Conservation (phyloP, 768 basidiomycete genomes). For the Leccinum olivaceopallidum region DNA sequence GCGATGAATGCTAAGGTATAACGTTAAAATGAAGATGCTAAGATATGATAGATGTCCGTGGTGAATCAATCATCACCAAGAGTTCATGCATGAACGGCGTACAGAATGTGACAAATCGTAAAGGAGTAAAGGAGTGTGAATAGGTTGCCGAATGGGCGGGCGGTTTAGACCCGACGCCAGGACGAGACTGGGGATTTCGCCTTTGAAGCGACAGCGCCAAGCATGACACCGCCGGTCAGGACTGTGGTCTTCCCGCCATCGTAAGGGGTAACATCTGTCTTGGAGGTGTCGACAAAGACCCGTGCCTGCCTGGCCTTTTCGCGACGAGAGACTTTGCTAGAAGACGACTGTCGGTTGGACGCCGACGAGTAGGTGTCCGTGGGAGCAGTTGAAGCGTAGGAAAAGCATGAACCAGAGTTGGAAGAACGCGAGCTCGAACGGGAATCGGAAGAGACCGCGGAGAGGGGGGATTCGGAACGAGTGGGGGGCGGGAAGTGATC, state of each 20-base stretch:
- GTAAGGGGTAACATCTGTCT: slow-evolving; percentile 80
- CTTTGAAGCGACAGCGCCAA: slow-evolving; percentile 51
- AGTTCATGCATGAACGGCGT: slow-evolving; percentile 28
- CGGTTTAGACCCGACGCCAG: slow-evolving; percentile 60
- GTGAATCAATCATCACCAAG: slow-evolving; percentile 29
- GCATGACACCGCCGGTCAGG: slow-evolving; percentile 86
- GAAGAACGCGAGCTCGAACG: slow-evolving; percentile 62
- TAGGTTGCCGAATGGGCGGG: slow-evolving; percentile 5
- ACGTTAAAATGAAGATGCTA: slow-evolving; percentile 35
- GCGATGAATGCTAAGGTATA: slow-evolving; percentile 33
- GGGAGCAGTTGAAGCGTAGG: slow-evolving; percentile 61
- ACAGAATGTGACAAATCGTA: slow-evolving; percentile 21
- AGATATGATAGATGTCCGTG: slow-evolving; percentile 31
- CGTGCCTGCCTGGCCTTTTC: slow-evolving; percentile 68
- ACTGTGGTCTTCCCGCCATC: slow-evolving; percentile 89
- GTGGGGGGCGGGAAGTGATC: slow-evolving; percentile 55
- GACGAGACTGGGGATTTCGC: slow-evolving; percentile 35
- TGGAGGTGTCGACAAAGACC: slow-evolving; percentile 73
- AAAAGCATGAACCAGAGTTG: slow-evolving; percentile 72
- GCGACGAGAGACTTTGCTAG: slow-evolving; percentile 60
- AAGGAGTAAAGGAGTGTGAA: slow-evolving; percentile 26
- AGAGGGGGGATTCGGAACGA: slow-evolving; percentile 60
- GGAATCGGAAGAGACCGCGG: slow-evolving; percentile 52
- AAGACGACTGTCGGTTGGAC: slow-evolving; percentile 41
- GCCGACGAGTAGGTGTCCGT: slow-evolving; percentile 47